Conservation (phyloP, 805 yeast species). For the Pichia membranifaciens region DNA sequence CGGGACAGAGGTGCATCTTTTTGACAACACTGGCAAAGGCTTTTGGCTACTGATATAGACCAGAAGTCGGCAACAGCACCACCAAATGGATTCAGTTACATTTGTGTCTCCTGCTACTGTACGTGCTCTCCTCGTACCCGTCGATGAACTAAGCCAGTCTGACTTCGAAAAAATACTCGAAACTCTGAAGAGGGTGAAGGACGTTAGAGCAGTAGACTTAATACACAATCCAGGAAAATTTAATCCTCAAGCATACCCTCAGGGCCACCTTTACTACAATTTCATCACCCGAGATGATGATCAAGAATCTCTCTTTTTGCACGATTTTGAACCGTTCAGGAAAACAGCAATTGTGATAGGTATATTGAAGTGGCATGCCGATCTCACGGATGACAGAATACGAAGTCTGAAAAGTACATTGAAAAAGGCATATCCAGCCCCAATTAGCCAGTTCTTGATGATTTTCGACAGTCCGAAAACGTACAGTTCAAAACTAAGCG, state of each 20-base stretch:
- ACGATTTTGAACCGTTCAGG: slow-evolving; percentile 86
- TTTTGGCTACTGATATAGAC: no score
- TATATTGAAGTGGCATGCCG: slow-evolving; percentile 30
- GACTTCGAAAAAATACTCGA: slow-evolving; percentile 40
- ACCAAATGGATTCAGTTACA: slow-evolving; percentile 35
- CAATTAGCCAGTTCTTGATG: slow-evolving; percentile 49
- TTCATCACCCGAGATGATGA: slow-evolving; percentile 47
- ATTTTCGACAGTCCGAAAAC: slow-evolving; percentile 45
- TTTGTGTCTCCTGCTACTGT: slow-evolving; percentile 64
- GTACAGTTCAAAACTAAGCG: slow-evolving; percentile 5
- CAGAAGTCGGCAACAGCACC: no score
- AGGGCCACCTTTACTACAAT: slow-evolving; percentile 64
- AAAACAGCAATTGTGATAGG: slow-evolving; percentile 63
- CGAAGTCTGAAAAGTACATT: slow-evolving; percentile 34
- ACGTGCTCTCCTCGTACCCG: slow-evolving; percentile 62
- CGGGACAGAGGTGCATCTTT: no score
- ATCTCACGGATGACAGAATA: slow-evolving; percentile 22
- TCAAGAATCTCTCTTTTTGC: slow-evolving; percentile 49
- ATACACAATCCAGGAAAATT: slow-evolving; percentile 60
- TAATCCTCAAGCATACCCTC: slow-evolving; percentile 82
- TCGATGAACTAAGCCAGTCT: slow-evolving; percentile 40
- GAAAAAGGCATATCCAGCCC: slow-evolving; percentile 40
- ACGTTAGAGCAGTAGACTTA: slow-evolving; percentile 70
- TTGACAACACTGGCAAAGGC: no score
- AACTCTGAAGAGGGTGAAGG: slow-evolving; percentile 43